Evolutionary conservation across 495 filamentous ascomycete genomes (phyloP), one percentile per base, ranked within the genome.

Genomic region (Cetradonia linearis): DNA sequence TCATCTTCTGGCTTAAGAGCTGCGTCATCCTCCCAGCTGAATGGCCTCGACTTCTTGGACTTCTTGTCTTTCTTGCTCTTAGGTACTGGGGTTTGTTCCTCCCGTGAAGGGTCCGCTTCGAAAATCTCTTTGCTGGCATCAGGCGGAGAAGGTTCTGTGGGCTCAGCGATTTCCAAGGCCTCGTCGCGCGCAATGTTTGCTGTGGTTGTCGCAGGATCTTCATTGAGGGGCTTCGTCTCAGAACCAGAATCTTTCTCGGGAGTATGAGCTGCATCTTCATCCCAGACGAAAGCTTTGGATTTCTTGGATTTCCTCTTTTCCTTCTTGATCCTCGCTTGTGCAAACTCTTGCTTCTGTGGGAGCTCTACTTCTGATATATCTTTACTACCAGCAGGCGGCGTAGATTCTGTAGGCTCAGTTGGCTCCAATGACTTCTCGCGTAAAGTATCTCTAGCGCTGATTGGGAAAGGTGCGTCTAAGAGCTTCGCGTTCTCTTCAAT

Each of bases 291-390:
- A 38, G 38, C 27, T 46, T 72, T 73, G 28, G 67, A 69, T 62
- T 76, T 78, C 61, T 66, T 62, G 40, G 56, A 56, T 58, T 79
- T 78, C 60, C 67, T 74, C 49, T 65, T 66, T 6, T 68, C 65
- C 34, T 72, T 74, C 65, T 74, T 75, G 47, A 33, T 34, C 31
- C n/a, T 58, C 5, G 46, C 23, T 28, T 13, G 44, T 37, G 42
- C 9, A 28, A 47, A 13, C 6, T 48, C 20, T 56, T 56, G 44
- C 59, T 49, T 20, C 14, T 68, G 47, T 4, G 52, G 20, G 16
- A 44, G 30, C 2, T 49, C 18, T 25, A 28, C 36, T 2, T 50
- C 58, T 30, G 27, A 38, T 31, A 50, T 11, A 9, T 44, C 18
- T 23, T 60, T 47, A 18, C 30, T 34, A 18, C 28, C 34, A 44